A percentile compares a stretch with the other conserved stretches of the same genome.
Evolutionary conservation across 129 eudicot genomes (phyloP).

Genomic region (Helichrysum umbraculigerum): DNA sequence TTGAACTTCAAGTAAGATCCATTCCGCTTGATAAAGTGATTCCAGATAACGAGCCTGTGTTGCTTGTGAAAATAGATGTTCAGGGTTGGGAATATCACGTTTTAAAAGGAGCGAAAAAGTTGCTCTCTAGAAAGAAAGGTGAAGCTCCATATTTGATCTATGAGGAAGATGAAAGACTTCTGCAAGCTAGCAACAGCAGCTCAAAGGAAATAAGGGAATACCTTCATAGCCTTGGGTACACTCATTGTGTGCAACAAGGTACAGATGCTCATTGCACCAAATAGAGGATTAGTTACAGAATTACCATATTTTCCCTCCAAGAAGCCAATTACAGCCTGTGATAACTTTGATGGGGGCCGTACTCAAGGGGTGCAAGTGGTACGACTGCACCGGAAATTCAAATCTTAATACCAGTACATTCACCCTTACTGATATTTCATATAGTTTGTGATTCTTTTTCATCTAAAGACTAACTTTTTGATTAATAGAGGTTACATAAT

Average conservation of each 20-base stretch:
- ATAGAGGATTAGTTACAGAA: constrained; percentile 11
- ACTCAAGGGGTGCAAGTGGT: background rate
- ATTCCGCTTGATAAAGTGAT: constrained; percentile 80
- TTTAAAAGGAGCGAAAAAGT: constrained; percentile 76
- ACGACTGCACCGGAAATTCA: background rate
- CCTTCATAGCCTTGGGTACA: constrained; percentile 71
- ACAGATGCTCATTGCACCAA: constrained; percentile 99
- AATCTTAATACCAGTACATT: background rate
- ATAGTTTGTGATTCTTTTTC: constrained; percentile 14
- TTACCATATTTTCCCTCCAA: background rate
- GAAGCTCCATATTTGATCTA: constrained; percentile 93
- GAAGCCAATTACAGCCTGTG: background rate
- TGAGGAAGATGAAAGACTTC: constrained; percentile 94
- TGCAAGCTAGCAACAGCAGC: constrained; percentile 86
- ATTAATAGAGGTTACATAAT: background rate
- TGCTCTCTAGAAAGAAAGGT: constrained; percentile 74
- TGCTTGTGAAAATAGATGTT: constrained; percentile 83
- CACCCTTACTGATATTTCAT: background rate
- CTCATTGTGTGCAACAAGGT: constrained; percentile 68
- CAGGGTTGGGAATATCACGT: constrained; percentile 99
- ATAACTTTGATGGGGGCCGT: background rate
- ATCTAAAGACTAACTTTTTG: background rate
- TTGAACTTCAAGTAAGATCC: constrained; percentile 69
- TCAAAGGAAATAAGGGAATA: constrained; percentile 72
- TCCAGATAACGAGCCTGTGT: constrained; percentile 62